Conservation (phyloP, 345 rosid genomes). For the Mangifera indica region DNA sequence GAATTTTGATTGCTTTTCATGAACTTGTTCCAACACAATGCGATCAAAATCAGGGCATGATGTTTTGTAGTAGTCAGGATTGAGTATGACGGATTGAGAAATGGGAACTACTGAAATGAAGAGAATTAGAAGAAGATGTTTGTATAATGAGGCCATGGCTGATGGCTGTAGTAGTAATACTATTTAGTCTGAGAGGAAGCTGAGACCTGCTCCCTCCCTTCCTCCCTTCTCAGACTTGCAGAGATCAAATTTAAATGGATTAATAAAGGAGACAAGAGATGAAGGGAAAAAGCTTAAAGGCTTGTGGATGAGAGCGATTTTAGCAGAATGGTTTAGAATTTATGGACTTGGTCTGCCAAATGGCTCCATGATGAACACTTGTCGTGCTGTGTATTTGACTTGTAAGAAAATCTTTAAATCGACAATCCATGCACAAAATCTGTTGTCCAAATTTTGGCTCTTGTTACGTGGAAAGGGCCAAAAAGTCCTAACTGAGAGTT, state of each 20-base stretch:
- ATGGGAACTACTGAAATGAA: not conserved
- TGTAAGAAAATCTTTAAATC: too few species aligned
- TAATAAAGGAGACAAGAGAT: not conserved
- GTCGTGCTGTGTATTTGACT: not conserved
- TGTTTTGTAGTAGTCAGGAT: conserved; percentile 42
- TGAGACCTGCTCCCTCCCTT: not conserved
- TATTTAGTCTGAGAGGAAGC: not conserved
- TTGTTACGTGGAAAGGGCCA: too few species aligned
- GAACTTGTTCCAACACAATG: conserved; percentile 38
- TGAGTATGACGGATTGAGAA: conserved; percentile 23
- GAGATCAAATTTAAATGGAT: not conserved
- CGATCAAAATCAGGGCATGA: conserved; percentile 51
- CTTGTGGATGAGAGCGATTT: conserved; percentile 24
- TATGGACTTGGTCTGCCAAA: too few species aligned
- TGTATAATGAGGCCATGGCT: conserved; percentile 18
- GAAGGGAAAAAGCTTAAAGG: not conserved
- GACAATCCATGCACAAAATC: too few species aligned
- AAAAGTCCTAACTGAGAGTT: too few species aligned
- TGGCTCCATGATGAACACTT: too few species aligned
- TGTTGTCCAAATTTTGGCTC: too few species aligned
- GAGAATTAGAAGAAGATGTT: conserved; percentile 8
- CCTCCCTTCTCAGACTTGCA: not conserved
- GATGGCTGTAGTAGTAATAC: not conserved
- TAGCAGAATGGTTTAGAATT: conserved; percentile 9
- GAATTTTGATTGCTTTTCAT: conserved; percentile 33